Percentiles rank a stretch among this genome's conserved stretches.
Conservation (phyloP, 169 alveolate species). For the Eimeria necatrix region DNA sequence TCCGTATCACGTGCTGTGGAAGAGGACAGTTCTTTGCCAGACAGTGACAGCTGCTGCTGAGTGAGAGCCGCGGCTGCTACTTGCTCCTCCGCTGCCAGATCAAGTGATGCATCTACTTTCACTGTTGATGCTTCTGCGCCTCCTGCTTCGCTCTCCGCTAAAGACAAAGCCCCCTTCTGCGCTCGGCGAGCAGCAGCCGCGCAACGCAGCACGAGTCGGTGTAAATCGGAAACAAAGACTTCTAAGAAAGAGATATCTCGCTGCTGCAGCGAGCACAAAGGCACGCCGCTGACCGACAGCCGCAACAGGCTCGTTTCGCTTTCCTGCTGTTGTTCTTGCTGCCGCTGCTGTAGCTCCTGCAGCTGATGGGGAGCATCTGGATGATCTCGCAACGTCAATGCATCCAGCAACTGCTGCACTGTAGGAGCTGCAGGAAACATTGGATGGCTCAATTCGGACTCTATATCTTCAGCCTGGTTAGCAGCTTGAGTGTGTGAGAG, state of each 20-base stretch:
- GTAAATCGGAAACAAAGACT: slow-evolving; percentile 24
- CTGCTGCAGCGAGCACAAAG: slow-evolving; percentile 19
- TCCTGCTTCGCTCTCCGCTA: background rate
- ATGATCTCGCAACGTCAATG: slow-evolving; percentile 37
- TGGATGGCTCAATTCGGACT: background rate
- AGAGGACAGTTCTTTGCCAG: background rate
- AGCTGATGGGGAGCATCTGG: background rate
- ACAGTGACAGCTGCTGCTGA: background rate
- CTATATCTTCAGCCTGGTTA: background rate
- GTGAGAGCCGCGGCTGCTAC: slow-evolving; percentile 1
- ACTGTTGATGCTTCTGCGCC: background rate
- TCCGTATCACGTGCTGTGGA: background rate
- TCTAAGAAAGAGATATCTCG: slow-evolving; percentile 29
- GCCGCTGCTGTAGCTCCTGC: slow-evolving; percentile 50
- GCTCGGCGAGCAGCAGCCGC: slow-evolving; percentile 51
- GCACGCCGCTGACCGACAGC: slow-evolving; percentile 47
- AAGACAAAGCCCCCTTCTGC: slow-evolving; percentile 4
- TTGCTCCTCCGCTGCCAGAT: background rate
- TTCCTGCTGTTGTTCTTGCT: slow-evolving; percentile 38
- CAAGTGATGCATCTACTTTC: background rate
- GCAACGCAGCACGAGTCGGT: slow-evolving; percentile 71
- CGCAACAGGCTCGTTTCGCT: background rate
- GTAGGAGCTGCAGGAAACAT: slow-evolving; percentile 45
- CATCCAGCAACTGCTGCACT: slow-evolving; percentile 74
- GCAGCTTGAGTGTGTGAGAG: background rate